Evolutionary conservation across 371 early-diverging fungal genomes (phyloP).

Genomic region (Blyttiomyces sp.): DNA sequence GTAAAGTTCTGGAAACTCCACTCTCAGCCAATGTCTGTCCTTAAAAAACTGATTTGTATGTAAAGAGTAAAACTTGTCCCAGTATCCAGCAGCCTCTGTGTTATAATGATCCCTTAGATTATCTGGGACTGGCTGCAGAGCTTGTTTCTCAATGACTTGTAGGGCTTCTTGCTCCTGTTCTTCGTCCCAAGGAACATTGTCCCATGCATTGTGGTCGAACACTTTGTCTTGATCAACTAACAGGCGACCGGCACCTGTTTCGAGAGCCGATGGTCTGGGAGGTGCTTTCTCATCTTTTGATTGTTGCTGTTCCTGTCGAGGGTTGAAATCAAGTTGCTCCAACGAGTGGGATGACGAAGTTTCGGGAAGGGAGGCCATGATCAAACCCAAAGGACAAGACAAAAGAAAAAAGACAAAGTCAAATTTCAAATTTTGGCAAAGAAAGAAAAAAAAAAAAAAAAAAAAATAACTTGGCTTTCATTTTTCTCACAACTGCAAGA

Average conservation of each 20-base stretch:
- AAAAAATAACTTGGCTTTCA: background rate
- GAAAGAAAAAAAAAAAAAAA: background rate
- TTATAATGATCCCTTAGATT: conserved; percentile 29
- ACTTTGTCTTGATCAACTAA: conserved; percentile 53
- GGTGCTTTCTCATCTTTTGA: no score
- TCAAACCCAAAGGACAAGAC: background rate
- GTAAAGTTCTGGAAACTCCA: conserved; percentile 74
- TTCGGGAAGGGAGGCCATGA: background rate
- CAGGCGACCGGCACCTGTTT: background rate
- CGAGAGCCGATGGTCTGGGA: background rate
- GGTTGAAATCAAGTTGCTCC: no score
- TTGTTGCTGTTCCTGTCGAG: background rate
- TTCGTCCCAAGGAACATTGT: conserved; percentile 76
- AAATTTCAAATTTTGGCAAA: background rate
- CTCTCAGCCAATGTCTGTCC: conserved; percentile 63
- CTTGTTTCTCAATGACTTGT: conserved; percentile 36
- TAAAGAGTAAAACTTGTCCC: conserved; percentile 63
- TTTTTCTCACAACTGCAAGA: background rate
- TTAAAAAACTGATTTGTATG: conserved; percentile 68
- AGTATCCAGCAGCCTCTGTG: conserved; percentile 51
- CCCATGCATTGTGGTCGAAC: conserved; percentile 81
- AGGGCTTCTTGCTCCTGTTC: conserved; percentile 62
- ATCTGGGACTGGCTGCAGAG: conserved; percentile 22
- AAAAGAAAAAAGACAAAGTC: background rate
- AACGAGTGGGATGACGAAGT: no score